Evolutionary conservation across 495 filamentous ascomycete genomes (phyloP), one percentile per base, ranked within the genome.

Genomic region (Cladorrhinum samala): DNA sequence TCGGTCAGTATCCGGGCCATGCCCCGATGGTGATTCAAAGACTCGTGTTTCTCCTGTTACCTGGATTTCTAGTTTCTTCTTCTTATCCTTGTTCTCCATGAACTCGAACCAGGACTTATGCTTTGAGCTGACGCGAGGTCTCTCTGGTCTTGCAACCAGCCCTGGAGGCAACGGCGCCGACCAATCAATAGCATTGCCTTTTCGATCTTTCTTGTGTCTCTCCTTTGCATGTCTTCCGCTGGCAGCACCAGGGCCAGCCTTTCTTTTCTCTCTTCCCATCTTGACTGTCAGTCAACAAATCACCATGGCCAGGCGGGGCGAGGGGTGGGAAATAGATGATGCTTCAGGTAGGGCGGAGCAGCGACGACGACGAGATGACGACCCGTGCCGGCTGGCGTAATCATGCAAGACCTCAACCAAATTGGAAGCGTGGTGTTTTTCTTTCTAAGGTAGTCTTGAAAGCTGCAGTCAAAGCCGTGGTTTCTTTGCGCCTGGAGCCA

Each of bases 41-140:
- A 14, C 14, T 39, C 25, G 19, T 48, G 46, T 16, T 40, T 37
- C 45, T 45, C 33, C 30, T 30, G 49, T 53, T 64, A 77, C 75
- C 75, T 76, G 48, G 56, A 67, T 73, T 57, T 77, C 73, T 53
- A 77, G 59, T 53, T 78, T 80, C 61, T 77, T 77, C 63, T 82
- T 80, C 67, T 76, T 80, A 43, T 79, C 72, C 42, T 69, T 66
- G 53, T 80, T 82, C 51, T 80, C 74, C 44, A 78, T 68, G 41
- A 75, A 71, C 58, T 82, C 78, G 52, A 76, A 79, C 45, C 72
- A 77, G 11, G 77, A 71, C 58, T 75, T 72, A 58, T 80, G 71
- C 56, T 76, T 79, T 44, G 71, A 66, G 43, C 67, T 78, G 13
- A 68, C 53, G 38, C 54, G 44, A n/a, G 69, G 69, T 33, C 43